Evolutionary conservation across 768 basidiomycete species (phyloP).

Genomic region (Lactifluus piperatus): DNA sequence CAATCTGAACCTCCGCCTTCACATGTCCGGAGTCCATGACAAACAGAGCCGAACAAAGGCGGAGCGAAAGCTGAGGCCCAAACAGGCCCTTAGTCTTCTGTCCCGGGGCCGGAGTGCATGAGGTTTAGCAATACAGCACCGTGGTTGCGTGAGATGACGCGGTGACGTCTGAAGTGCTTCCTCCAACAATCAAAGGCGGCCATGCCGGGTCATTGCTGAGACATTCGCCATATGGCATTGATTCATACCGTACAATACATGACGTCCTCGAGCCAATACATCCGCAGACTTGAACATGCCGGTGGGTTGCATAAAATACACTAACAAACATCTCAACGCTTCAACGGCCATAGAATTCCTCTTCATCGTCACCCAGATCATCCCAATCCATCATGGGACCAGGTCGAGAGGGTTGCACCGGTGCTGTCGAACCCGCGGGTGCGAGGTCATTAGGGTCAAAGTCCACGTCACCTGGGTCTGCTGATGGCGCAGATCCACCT

Average conservation of each 20-base stretch:
- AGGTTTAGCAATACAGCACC: too few species aligned
- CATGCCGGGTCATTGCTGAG: too few species aligned
- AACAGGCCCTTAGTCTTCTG: too few species aligned
- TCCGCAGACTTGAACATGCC: background rate
- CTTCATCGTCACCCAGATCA: constrained; percentile 10
- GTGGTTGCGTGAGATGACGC: too few species aligned
- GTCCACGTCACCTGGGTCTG: background rate
- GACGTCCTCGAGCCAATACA: background rate
- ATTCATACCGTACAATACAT: background rate
- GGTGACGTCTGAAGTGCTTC: too few species aligned
- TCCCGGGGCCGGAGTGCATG: too few species aligned
- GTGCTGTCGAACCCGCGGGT: background rate
- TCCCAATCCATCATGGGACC: constrained; percentile 9
- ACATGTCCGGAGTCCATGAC: too few species aligned
- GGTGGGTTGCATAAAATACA: background rate
- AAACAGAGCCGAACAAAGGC: too few species aligned
- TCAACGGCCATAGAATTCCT: constrained; percentile 8
- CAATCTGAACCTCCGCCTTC: too few species aligned
- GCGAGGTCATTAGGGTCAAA: constrained; percentile 18
- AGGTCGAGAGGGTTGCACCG: background rate
- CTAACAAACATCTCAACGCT: background rate
- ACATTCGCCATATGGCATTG: too few species aligned
- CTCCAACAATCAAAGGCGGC: too few species aligned
- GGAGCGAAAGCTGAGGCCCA: too few species aligned
- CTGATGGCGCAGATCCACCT: background rate